These are phyloP conservation scores for Galeopsis tetrahit DNA, from an alignment of 257 asterid species.

Conservation along the genomic window DNA sequence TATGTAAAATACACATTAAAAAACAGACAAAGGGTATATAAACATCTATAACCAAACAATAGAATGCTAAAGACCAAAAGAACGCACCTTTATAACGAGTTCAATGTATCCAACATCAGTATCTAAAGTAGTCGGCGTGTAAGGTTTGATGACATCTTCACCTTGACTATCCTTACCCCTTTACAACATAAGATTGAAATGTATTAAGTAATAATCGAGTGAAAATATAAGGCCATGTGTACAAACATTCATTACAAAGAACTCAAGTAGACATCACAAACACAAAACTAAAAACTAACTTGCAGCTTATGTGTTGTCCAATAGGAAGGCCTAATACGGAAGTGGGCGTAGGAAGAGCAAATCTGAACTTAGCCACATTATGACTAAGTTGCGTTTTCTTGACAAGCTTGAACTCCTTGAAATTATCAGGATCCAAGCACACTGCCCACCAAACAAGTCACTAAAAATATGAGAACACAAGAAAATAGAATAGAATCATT, in stretches of 20 bases:
- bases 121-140: constrained; percentile 97
- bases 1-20: constrained; percentile 25
- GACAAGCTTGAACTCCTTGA: constrained; percentile 87
- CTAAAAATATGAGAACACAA: not conserved
- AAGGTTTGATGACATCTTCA: constrained; percentile 92
- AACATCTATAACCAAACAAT: constrained; percentile 27
- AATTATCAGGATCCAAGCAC: constrained; percentile 79
- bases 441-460: constrained; percentile 45
- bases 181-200: constrained; percentile 10
- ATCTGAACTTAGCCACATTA: constrained; percentile 87
- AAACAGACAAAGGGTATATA: constrained; percentile 14
- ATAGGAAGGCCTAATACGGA: constrained; percentile 87
- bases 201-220: constrained; percentile 6
- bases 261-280: constrained; percentile 9
- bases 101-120: constrained; percentile 91
- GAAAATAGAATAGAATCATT: constrained; percentile 3
- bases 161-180: constrained; percentile 96
- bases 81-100: constrained; percentile 84
- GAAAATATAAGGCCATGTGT: not conserved
- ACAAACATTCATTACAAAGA: not conserved
- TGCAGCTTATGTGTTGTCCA: constrained; percentile 95
- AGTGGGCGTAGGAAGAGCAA: constrained; percentile 79
- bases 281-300: constrained; percentile 42
- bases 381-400: constrained; percentile 78
- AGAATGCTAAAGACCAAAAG: not conserved